Percentiles rank a stretch among this genome's conserved stretches.
phyloP scores from a whole-genome alignment of 495 filamentous ascomycete genomes.

The Opeltia flavorubescens region DNA sequence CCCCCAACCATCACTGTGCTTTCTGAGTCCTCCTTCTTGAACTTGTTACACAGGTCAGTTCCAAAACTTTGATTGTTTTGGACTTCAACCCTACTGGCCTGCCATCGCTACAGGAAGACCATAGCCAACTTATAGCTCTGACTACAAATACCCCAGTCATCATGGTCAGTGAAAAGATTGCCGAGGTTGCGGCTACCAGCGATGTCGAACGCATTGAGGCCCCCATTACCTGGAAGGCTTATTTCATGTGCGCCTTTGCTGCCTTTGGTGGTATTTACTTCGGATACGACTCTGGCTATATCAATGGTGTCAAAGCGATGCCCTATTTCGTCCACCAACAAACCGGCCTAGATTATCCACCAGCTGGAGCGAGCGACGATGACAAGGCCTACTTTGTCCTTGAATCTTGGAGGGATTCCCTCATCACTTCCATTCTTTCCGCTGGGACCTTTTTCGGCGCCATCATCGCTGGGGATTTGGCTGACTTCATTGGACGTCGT shows the following conservation, averaged over 20 bases:
- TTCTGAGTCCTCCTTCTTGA: no score
- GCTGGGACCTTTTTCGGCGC: slow-evolving; percentile 50
- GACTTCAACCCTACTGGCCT: no score
- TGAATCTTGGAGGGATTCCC: slow-evolving; percentile 27
- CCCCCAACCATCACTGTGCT: no score
- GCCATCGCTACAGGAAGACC: no score
- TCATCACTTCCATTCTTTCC: slow-evolving; percentile 46
- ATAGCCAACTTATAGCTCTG: no score
- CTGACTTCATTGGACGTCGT: slow-evolving; percentile 41
- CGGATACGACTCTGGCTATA: slow-evolving; percentile 52
- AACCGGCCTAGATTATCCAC: slow-evolving; percentile 13
- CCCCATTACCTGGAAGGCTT: slow-evolving; percentile 50
- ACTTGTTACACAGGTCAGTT: no score
- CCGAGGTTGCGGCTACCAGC: slow-evolving; percentile 12
- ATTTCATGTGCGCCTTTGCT: slow-evolving; percentile 56
- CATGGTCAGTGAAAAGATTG: slow-evolving; percentile 13
- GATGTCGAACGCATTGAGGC: slow-evolving; percentile 45
- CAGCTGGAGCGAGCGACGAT: slow-evolving; percentile 15
- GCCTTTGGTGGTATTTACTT: slow-evolving; percentile 58
- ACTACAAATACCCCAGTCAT: slow-evolving; percentile 1
- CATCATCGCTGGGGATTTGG: slow-evolving; percentile 40
- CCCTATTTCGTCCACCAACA: slow-evolving; percentile 35
- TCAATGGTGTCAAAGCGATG: slow-evolving; percentile 45
- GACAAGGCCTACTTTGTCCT: slow-evolving; percentile 17
- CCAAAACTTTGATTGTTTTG: no score